Evolutionary conservation across 2,329 filamentous ascomycete species (phyloP), one percentile per base, ranked within the genome.

Genomic region (Byssothecium circinans): DNA sequence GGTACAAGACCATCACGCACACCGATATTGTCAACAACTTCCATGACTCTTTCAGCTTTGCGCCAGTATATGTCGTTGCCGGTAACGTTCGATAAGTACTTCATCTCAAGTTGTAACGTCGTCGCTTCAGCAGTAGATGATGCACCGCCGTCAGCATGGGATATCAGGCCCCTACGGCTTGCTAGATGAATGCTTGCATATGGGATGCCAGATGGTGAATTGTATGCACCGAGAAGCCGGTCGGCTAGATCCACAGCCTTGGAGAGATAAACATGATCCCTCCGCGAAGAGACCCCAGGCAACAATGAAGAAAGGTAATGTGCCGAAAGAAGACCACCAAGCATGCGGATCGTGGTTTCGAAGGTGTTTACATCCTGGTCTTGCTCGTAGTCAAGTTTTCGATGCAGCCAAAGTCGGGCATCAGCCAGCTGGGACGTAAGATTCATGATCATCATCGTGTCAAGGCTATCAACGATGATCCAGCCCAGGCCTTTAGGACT

Each of bases 381-480:
- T 70, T 96, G 89, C 51, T 96, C 86, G 74, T 95, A 97, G 10
- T 85, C 86, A 53, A 97, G 74, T 8, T 85, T 85, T 6, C 83
- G 85, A 2, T 88, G 80, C 39, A 99, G 84, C 94, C 94, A 99
- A 65, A 95, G 82, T 47, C 92, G 81, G 23, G 94, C 92, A 64
- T 94, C 85, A 29, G 84, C 80, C 30, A 99, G 80, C 52, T 91
- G 85, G 22, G 84, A 87, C 11, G 92, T 96, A 56, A 95, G 78
- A 70, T 97, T 97, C 94, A 99, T 99, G 52, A 99, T 79, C 75
- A 99, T 99, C 80, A 96, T 83, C 1, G 94, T 99, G 71, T 99
- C 94, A 53, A 99, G 77, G 11, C 91, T 85, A 74, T 99, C 94
- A 46, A 99, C 87, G 53, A 99, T 96, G 64, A 97, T 97, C 94